Conservation (phyloP, 2,329 filamentous ascomycete species). For the Calonectria honghensis region DNA sequence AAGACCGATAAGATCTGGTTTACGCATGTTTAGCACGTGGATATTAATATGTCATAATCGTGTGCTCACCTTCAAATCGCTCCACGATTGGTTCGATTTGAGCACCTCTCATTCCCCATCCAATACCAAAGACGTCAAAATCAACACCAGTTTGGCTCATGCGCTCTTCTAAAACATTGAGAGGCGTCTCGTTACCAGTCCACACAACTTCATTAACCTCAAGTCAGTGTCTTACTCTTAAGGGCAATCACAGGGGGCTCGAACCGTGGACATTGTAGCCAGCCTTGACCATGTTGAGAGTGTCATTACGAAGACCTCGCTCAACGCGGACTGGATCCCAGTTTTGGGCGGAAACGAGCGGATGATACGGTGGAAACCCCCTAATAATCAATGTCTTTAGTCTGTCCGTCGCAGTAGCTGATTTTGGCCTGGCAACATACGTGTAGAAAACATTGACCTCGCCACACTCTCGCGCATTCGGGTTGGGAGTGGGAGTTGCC, state of each 20-base stretch:
- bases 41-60: background rate
- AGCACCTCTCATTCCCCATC: conserved; percentile 2
- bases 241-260: background rate
- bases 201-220: background rate
- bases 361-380: conserved; percentile 8
- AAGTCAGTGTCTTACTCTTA: background rate
- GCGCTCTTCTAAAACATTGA: background rate
- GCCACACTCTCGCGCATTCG: background rate
- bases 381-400: background rate
- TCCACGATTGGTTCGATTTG: background rate
- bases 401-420: background rate
- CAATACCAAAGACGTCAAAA: conserved; percentile 8
- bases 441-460: background rate
- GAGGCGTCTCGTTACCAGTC: background rate
- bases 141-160: conserved; percentile 4
- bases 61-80: conserved; percentile 1
- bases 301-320: conserved; percentile 4
- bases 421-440: background rate
- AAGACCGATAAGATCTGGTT: background rate
- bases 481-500: background rate
- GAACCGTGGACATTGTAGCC: conserved; percentile 17
- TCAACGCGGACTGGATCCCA: background rate
- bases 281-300: conserved; percentile 7
- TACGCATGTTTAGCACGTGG: background rate
- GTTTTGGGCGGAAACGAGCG: background rate